phyloP scores from a whole-genome alignment of 192 early-diverging fungal genomes.

The Coemansia sp. region DNA sequence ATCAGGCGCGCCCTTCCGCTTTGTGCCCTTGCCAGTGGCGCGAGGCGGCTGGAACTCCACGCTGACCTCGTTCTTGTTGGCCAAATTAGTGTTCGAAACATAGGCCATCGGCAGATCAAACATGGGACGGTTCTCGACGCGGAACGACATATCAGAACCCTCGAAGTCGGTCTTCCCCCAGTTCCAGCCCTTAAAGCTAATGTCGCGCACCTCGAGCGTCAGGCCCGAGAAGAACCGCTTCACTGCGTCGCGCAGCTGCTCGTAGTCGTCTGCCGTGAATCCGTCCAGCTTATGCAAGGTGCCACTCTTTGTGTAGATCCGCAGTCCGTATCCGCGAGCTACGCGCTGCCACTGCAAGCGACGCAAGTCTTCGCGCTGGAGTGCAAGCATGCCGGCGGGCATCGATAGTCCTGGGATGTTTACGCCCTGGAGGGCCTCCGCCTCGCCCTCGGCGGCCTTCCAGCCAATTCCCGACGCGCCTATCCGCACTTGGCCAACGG shows the following conservation, averaged over 20 bases:
- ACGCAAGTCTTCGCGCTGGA: conserved; percentile 66
- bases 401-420: conserved; percentile 37
- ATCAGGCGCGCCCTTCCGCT: conserved; percentile 67
- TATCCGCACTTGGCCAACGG: conserved; percentile 51
- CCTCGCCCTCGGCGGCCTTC: conserved; percentile 58
- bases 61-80: conserved; percentile 90
- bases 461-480: conserved; percentile 54
- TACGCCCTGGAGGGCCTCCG: conserved; percentile 35
- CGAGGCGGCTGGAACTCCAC: conserved; percentile 84
- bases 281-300: conserved; percentile 87
- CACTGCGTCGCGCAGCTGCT: conserved; percentile 73
- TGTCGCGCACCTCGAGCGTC: conserved; percentile 78
- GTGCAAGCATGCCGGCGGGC: conserved; percentile 42
- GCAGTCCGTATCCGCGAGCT: conserved; percentile 84
- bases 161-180: conserved; percentile 93
- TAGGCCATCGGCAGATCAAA: conserved; percentile 91
- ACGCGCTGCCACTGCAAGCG: conserved; percentile 81
- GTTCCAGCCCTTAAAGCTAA: conserved; percentile 94
- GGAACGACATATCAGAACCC: conserved; percentile 80
- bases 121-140: conserved; percentile 76
- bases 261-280: conserved; percentile 79
- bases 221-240: conserved; percentile 75
- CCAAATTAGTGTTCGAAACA: conserved; percentile 84
- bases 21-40: conserved; percentile 49
- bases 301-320: conserved; percentile 76